Evolutionary conservation across 192 early-diverging fungal species (phyloP), one percentile per base, ranked within the genome.

Genomic region (Physocladia obscura): DNA sequence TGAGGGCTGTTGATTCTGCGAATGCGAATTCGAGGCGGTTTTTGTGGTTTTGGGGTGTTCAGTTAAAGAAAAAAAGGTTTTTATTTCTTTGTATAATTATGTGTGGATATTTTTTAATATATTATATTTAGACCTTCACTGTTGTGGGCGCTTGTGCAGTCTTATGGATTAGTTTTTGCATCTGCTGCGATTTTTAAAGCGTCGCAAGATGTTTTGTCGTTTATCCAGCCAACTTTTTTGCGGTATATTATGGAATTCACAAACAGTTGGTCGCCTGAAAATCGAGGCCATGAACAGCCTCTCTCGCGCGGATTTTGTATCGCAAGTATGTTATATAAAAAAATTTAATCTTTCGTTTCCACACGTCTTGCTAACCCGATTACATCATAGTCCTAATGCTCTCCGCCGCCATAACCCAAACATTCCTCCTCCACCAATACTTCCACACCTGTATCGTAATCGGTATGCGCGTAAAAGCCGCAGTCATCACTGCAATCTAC

Each of bases 361-460:
- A n/a, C n/a, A n/a, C n/a, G n/a, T n/a, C n/a, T n/a, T n/a, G n/a
- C n/a, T n/a, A n/a, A n/a, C n/a, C n/a, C n/a, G n/a, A n/a, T n/a
- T n/a, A n/a, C n/a, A n/a, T 1, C 54, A 0, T 21, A 82, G 74
- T 76, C 5, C 64, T 87, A 35, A 95, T 98, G 93, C 82, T 95
- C 38, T 13, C 81, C 19, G 83, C 87, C 48, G 90, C 90, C 67
- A 35, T 92, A 8, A 71, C 80, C 2, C 92, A 96, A 75, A 92
- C 94, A 2, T 74, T 89, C 40, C 77, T 94, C 11, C 79, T 94
- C 32, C 93, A 96, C 70, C 94, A 94, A 67, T 93, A 94, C 77
- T 92, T 94, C 79, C 92, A 94, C 61, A 73, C 86, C 54, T 93
- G 91, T 69, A 86, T 92, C 70, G 79, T 83, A 26, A 89, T 86